Percentiles rank a stretch among this genome's conserved stretches.
Evolutionary conservation across 352 stramenopile genomes (phyloP).

Genomic region (Phytophthora vignae): DNA sequence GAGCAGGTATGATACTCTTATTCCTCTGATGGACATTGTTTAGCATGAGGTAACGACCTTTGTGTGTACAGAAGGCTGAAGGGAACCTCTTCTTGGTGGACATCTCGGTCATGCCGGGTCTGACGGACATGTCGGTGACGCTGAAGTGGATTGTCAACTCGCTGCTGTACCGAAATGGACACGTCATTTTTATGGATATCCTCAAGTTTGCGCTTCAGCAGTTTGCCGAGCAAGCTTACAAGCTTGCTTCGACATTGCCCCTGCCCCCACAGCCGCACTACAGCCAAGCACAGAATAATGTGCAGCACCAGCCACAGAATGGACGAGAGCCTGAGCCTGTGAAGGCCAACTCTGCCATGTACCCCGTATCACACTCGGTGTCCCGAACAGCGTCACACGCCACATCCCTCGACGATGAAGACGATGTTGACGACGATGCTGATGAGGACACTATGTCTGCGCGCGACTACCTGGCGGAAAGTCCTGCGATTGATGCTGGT

Average conservation of each 20-base stretch:
- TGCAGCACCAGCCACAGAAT: slow-evolving; percentile 28
- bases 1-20: slow-evolving; percentile 64
- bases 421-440: slow-evolving; percentile 47
- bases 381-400: slow-evolving; percentile 39
- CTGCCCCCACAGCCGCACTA: slow-evolving; percentile 30
- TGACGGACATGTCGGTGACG: slow-evolving; percentile 83
- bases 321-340: slow-evolving; percentile 33
- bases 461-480: slow-evolving; percentile 71
- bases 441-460: slow-evolving; percentile 69
- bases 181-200: slow-evolving; percentile 84
- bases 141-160: slow-evolving; percentile 92
- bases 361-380: slow-evolving; percentile 17
- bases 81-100: slow-evolving; percentile 86
- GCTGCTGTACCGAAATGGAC: slow-evolving; percentile 85
- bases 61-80: slow-evolving; percentile 59
- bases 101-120: slow-evolving; percentile 78
- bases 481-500: slow-evolving; percentile 67
- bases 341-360: slow-evolving; percentile 24
- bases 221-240: slow-evolving; percentile 58
- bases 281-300: slow-evolving; percentile 26
- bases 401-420: slow-evolving; percentile 45
- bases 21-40: not conserved
- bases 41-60: not conserved
- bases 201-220: slow-evolving; percentile 76
- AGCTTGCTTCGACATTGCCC: slow-evolving; percentile 13